Evolutionary conservation across 768 basidiomycete species (phyloP).

Genomic region (Lepiota brunneoincarnata): DNA sequence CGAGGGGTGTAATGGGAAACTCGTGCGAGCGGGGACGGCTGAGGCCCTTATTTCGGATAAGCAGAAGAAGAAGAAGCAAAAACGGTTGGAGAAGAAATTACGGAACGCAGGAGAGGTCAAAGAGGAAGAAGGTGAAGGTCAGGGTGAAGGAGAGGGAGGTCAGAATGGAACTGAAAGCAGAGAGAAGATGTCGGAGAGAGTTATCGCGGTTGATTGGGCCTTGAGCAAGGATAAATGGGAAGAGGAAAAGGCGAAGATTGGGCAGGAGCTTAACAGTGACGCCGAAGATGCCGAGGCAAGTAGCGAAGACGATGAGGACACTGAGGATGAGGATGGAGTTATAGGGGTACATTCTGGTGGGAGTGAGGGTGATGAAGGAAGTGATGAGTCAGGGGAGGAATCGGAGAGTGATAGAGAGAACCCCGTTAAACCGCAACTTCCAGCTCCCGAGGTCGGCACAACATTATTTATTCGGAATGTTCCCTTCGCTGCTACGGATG

Average conservation of each 20-base stretch:
- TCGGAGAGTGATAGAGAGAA: slow-evolving; percentile 36
- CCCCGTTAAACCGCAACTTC: slow-evolving; percentile 64
- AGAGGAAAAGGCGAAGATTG: slow-evolving; percentile 64
- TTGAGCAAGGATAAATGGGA: slow-evolving; percentile 92
- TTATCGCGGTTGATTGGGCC: slow-evolving; percentile 96
- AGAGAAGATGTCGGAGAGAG: slow-evolving; percentile 46
- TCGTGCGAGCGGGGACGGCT: slow-evolving; percentile 62
- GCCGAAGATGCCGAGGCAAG: slow-evolving; percentile 33
- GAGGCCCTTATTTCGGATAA: slow-evolving; percentile 54
- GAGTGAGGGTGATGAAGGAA: slow-evolving; percentile 38
- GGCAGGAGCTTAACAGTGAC: slow-evolving; percentile 33
- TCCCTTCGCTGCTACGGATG: slow-evolving; percentile 89
- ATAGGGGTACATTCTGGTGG: slow-evolving; percentile 43
- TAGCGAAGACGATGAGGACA: slow-evolving; percentile 27
- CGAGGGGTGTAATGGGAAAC: slow-evolving; percentile 75
- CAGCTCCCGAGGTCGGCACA: slow-evolving; percentile 82
- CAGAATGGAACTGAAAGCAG: slow-evolving; percentile 30
- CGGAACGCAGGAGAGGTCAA: slow-evolving; percentile 35
- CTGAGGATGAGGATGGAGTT: slow-evolving; percentile 39
- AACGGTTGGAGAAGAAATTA: slow-evolving; percentile 50
- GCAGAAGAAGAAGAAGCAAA: slow-evolving; percentile 66
- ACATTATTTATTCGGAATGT: slow-evolving; percentile 95
- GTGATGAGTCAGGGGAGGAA: slow-evolving; percentile 33
- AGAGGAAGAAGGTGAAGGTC: slow-evolving; percentile 25
- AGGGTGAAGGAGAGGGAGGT: slow-evolving; percentile 15